Percentiles rank a stretch among this genome's conserved stretches.
phyloP scores from a whole-genome alignment of 2,329 filamentous ascomycete species.

The Cladosporium austrohemisphaericum region DNA sequence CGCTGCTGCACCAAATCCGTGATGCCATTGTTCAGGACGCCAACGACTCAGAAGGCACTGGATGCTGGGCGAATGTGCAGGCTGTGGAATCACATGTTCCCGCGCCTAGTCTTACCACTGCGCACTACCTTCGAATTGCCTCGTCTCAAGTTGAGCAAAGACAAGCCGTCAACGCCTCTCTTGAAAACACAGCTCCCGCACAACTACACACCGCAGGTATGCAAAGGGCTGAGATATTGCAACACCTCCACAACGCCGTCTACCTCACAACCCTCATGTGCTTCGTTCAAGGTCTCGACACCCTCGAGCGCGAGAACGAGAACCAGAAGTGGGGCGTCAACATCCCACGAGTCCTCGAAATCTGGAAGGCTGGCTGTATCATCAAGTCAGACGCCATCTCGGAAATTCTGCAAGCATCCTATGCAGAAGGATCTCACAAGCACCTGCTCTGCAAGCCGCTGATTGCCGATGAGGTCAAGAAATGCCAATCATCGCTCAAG shows the following conservation, averaged over 20 bases:
- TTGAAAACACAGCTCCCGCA: conserved; percentile 40
- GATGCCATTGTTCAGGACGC: conserved; percentile 60
- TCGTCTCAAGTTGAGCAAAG: conserved; percentile 51
- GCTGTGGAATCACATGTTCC: conserved; percentile 52
- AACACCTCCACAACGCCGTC: conserved; percentile 48
- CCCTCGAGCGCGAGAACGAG: conserved; percentile 50
- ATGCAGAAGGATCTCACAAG: background rate
- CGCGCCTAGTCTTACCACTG: conserved; percentile 48
- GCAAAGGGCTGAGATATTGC: conserved; percentile 38
- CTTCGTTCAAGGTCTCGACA: conserved; percentile 56
- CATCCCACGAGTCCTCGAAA: conserved; percentile 39
- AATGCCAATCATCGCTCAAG: conserved; percentile 41
- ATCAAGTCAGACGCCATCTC: conserved; percentile 55
- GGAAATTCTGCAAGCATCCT: conserved; percentile 45
- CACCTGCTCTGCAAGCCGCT: conserved; percentile 23
- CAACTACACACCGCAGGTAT: conserved; percentile 24
- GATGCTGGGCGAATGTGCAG: conserved; percentile 53
- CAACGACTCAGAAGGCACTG: conserved; percentile 55
- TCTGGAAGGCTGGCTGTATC: conserved; percentile 60
- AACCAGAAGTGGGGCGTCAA: conserved; percentile 51
- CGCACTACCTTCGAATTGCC: conserved; percentile 53
- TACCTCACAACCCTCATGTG: conserved; percentile 52
- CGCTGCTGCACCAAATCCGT: conserved; percentile 52
- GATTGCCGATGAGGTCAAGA: conserved; percentile 46
- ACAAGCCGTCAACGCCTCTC: background rate